phyloP scores from a whole-genome alignment of 768 basidiomycete species.

The Tremella yokohamensis region DNA sequence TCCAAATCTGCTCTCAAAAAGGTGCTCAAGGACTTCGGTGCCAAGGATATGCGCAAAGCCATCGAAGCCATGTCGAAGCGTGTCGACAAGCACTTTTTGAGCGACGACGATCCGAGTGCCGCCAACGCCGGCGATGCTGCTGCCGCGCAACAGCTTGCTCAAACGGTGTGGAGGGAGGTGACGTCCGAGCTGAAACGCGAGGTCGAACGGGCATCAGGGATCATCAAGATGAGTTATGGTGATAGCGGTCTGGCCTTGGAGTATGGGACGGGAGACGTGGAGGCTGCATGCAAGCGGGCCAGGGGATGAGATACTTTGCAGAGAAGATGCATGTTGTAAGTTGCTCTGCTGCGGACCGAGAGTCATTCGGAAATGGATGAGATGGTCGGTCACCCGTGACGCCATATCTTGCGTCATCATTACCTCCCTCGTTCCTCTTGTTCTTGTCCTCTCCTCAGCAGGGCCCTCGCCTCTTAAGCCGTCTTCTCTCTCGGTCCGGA shows the following conservation, averaged over 20 bases:
- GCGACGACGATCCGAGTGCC: slow-evolving; percentile 56
- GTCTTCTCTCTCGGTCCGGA: too few relatives aligned
- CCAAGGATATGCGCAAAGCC: slow-evolving; percentile 85
- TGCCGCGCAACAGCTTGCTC: background rate
- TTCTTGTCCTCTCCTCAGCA: too few relatives aligned
- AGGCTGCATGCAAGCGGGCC: slow-evolving; percentile 66
- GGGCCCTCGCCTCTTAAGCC: too few relatives aligned
- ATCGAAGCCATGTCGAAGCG: slow-evolving; percentile 81
- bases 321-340: too few relatives aligned
- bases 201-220: slow-evolving; percentile 64
- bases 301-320: slow-evolving; percentile 9
- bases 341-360: too few relatives aligned
- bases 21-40: slow-evolving; percentile 74
- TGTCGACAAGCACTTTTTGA: slow-evolving; percentile 84
- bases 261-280: slow-evolving; percentile 69
- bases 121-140: slow-evolving; percentile 55
- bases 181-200: slow-evolving; percentile 76
- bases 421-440: too few relatives aligned
- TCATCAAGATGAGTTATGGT: slow-evolving; percentile 74
- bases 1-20: slow-evolving; percentile 76
- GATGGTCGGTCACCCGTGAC: too few relatives aligned
- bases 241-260: slow-evolving; percentile 71
- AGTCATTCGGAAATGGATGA: too few relatives aligned
- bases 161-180: slow-evolving; percentile 82
- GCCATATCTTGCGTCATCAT: too few relatives aligned